phyloP scores from a whole-genome alignment of 306 rosid genomes.

The Oemleria cerasiformis region DNA sequence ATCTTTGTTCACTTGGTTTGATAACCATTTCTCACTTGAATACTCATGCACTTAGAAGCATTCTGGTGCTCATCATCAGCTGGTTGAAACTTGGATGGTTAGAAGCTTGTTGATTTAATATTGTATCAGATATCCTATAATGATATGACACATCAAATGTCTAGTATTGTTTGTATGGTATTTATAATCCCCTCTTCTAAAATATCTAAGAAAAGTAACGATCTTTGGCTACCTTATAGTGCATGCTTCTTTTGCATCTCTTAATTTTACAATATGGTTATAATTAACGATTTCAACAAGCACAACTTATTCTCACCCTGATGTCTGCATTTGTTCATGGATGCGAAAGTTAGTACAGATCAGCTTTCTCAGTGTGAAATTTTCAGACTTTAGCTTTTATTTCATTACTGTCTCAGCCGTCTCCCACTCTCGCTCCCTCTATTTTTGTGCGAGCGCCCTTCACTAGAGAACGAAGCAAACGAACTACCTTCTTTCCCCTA shows the following conservation, averaged over 20 bases:
- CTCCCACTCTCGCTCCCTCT: neutral
- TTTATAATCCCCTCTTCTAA: neutral
- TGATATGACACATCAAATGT: neutral
- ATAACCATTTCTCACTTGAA: neutral
- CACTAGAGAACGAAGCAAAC: too few relatives aligned
- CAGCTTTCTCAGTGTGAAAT: neutral
- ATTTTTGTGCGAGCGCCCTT: neutral
- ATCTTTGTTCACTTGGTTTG: neutral
- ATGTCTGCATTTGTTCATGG: too few relatives aligned
- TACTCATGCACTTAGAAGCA: neutral
- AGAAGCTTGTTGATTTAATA: neutral
- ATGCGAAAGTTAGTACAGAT: neutral
- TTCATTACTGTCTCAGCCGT: neutral
- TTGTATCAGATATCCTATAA: neutral
- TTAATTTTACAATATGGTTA: neutral
- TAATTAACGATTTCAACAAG: neutral
- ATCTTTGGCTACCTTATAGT: neutral
- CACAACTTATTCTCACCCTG: neutral
- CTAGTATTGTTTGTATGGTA: neutral
- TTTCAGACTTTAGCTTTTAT: neutral
- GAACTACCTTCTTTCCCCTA: too few relatives aligned
- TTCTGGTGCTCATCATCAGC: neutral
- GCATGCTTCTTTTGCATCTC: neutral
- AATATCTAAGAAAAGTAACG: neutral
- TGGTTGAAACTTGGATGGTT: neutral